These are phyloP conservation scores for Fistulifera pelliculosa DNA, from an alignment of 108 stramenopile genomes.

Conservation along the genomic window DNA sequence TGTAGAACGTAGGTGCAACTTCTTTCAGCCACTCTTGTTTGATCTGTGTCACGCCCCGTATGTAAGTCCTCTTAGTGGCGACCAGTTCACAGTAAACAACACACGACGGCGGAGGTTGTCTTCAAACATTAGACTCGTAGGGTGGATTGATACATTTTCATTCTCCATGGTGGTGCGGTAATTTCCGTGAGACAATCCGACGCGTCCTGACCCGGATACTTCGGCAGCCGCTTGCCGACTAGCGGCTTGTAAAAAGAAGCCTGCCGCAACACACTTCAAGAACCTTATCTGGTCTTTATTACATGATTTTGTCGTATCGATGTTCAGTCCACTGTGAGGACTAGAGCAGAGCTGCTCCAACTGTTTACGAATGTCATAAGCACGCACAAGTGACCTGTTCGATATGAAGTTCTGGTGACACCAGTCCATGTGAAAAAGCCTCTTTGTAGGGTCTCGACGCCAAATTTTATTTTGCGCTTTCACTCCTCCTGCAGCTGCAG, in stretches of 20 bases:
- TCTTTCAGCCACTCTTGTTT: slow-evolving; percentile 77
- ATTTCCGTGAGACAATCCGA: slow-evolving; percentile 73
- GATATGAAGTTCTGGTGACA: slow-evolving; percentile 71
- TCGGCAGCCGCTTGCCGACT: slow-evolving; percentile 38
- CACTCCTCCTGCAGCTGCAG: slow-evolving; percentile 8
- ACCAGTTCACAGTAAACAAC: slow-evolving; percentile 93
- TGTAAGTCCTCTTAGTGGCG: slow-evolving; percentile 68
- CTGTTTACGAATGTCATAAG: slow-evolving; percentile 63
- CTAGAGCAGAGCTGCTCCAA: slow-evolving; percentile 45
- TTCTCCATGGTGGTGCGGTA: slow-evolving; percentile 89
- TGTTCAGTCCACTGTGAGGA: slow-evolving; percentile 52
- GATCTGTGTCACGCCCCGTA: slow-evolving; percentile 76
- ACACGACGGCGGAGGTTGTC: slow-evolving; percentile 86
- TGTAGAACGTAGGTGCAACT: slow-evolving; percentile 34
- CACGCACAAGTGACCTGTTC: slow-evolving; percentile 59
- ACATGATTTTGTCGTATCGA: slow-evolving; percentile 51
- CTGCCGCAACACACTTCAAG: slow-evolving; percentile 86
- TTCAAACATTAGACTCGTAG: slow-evolving; percentile 86
- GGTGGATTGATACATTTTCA: slow-evolving; percentile 86
- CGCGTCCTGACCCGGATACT: slow-evolving; percentile 39
- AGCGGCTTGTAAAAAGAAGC: slow-evolving; percentile 84
- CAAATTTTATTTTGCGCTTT: slow-evolving; percentile 2
- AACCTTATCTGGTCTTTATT: slow-evolving; percentile 43
- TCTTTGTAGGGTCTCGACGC: slow-evolving; percentile 25
- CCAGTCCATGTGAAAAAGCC: slow-evolving; percentile 46